Conservation (phyloP, 1,284 basidiomycete species). For the Porogramme epimiltina region DNA sequence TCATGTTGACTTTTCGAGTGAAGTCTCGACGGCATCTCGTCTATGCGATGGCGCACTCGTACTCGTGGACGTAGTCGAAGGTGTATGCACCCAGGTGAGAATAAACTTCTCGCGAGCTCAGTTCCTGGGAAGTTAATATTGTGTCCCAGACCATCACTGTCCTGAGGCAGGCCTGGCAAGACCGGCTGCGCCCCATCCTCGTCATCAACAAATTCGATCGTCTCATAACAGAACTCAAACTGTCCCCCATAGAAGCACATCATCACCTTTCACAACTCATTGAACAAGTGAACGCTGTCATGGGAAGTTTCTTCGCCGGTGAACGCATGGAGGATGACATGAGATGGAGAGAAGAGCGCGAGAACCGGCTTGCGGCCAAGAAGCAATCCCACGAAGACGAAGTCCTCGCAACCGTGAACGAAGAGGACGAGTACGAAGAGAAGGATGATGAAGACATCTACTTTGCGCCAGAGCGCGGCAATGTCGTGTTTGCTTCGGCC, state of each 20-base stretch:
- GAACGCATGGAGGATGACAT: slow-evolving; percentile 98
- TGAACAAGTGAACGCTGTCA: slow-evolving; percentile 98
- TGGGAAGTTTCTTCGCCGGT: slow-evolving; percentile 94
- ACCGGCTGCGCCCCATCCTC: slow-evolving; percentile 87
- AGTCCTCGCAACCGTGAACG: slow-evolving; percentile 58
- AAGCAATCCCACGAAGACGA: slow-evolving; percentile 72
- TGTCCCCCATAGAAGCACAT: slow-evolving; percentile 92
- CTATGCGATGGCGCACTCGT: slow-evolving; percentile 96
- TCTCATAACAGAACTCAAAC: slow-evolving; percentile 90
- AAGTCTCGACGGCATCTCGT: slow-evolving; percentile 93
- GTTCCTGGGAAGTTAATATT: background rate
- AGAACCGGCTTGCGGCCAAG: slow-evolving; percentile 76
- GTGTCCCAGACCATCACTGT: slow-evolving; percentile 87
- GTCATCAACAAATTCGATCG: slow-evolving; percentile 99
- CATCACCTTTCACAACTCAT: slow-evolving; percentile 92
- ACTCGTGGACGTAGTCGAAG: slow-evolving; percentile 97
- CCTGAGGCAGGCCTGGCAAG: slow-evolving; percentile 92
- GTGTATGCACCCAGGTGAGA: slow-evolving; percentile 94
- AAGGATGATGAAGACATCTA: slow-evolving; percentile 98
- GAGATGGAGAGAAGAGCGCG: slow-evolving; percentile 91
- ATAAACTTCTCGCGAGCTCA: background rate
- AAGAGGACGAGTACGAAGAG: slow-evolving; percentile 78
- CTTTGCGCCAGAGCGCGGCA: slow-evolving; percentile 94
- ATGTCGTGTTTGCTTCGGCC: slow-evolving; percentile 96
- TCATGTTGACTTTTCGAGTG: slow-evolving; percentile 97